A percentile compares a stretch with the other conserved stretches of the same genome.
phyloP scores from a whole-genome alignment of 306 rosid genomes.

The Trifolium dubium region DNA sequence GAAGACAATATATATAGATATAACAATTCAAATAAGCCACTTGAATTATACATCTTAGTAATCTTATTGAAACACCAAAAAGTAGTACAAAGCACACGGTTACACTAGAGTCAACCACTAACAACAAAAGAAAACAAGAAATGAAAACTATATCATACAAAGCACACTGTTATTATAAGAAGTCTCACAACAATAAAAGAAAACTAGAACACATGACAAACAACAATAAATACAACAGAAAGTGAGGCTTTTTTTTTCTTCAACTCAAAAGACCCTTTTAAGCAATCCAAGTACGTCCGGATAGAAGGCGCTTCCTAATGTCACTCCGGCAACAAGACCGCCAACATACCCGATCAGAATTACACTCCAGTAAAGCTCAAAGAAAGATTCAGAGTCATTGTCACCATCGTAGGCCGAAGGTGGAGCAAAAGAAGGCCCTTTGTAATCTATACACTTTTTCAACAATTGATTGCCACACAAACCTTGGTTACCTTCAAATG shows the following conservation, averaged over 20 bases:
- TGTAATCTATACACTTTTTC: conserved; percentile 16
- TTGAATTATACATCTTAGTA: background rate
- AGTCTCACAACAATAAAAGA: background rate
- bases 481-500: conserved; percentile 38
- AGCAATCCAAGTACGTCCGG: background rate
- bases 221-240: background rate
- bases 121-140: too few relatives aligned
- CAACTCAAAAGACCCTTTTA: background rate
- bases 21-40: background rate
- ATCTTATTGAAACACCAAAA: background rate
- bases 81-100: background rate
- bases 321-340: conserved; percentile 32
- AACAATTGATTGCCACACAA: conserved; percentile 38
- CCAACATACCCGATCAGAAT: conserved; percentile 37
- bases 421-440: background rate
- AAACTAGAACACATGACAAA: background rate
- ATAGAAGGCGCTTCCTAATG: conserved; percentile 12
- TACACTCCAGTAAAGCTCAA: conserved; percentile 21
- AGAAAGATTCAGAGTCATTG: background rate
- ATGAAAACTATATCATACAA: background rate
- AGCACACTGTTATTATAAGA: background rate
- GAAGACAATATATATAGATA: background rate
- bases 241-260: background rate
- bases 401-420: conserved; percentile 12
- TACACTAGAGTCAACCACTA: background rate